Percentiles rank a stretch among this genome's conserved stretches.
Conservation (phyloP, 1,284 basidiomycete genomes). For the Leccinum fallax region DNA sequence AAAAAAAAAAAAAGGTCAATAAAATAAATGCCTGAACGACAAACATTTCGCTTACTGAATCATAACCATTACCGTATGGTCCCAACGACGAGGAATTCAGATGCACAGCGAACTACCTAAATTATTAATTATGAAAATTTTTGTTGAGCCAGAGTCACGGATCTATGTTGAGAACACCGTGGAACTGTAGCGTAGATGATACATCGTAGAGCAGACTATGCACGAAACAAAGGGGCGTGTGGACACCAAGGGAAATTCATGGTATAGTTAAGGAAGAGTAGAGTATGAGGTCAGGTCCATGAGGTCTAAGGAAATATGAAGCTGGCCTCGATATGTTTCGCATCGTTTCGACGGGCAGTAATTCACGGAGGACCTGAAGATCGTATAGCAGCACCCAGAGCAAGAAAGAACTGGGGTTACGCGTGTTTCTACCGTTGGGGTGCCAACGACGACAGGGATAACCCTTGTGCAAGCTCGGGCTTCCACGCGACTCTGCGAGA, state of each 20-base stretch:
- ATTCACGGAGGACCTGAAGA: constrained; percentile 11
- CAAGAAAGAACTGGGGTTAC: constrained; percentile 5
- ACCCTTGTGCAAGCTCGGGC: constrained; percentile 71
- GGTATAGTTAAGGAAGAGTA: constrained; percentile 35
- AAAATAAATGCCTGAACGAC: constrained; percentile 6
- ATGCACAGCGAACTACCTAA: constrained; percentile 27
- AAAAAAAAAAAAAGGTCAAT: constrained; percentile 21
- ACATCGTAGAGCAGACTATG: constrained; percentile 36
- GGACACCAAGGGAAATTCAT: constrained; percentile 15
- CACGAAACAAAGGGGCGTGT: constrained; percentile 21
- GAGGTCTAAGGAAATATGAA: constrained; percentile 24
- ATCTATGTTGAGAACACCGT: constrained; percentile 32
- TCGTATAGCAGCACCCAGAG: constrained; percentile 13
- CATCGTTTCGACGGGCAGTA: constrained; percentile 12
- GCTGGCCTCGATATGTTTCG: constrained; percentile 18
- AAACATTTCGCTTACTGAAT: constrained; percentile 28
- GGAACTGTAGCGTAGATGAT: constrained; percentile 25
- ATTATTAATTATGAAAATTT: constrained; percentile 28
- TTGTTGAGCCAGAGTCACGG: constrained; percentile 22
- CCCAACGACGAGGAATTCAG: constrained; percentile 15
- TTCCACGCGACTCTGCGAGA: constrained; percentile 75
- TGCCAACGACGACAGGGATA: constrained; percentile 68
- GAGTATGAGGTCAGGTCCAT: constrained; percentile 29
- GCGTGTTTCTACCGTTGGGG: constrained; percentile 39
- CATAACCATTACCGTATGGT: constrained; percentile 8